A percentile compares a stretch with the other conserved stretches of the same genome.
These are phyloP conservation scores for Verticillium dahliae DNA, from an alignment of 2,329 filamentous ascomycete species.

Conservation along the genomic window DNA sequence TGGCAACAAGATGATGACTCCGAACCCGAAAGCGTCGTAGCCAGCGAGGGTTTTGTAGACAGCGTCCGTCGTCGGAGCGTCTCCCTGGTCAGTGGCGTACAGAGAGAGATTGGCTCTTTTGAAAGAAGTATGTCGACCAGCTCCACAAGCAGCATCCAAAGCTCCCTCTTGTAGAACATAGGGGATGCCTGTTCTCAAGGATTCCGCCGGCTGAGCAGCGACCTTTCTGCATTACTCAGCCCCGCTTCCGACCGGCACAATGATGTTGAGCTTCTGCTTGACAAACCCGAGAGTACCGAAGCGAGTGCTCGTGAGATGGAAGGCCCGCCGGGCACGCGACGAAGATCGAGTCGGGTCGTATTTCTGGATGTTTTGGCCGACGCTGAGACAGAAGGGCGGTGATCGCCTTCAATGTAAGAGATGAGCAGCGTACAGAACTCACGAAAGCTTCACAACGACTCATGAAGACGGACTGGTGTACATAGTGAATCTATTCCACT, in stretches of 20 bases:
- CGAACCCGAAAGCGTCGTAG: slow-evolving; percentile 2
- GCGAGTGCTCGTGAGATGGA: background rate
- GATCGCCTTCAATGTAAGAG: background rate
- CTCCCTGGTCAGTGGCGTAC: slow-evolving; percentile 17
- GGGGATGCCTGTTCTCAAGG: background rate
- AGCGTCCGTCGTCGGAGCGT: slow-evolving; percentile 18
- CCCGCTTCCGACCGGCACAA: slow-evolving; percentile 2
- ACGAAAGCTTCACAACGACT: background rate
- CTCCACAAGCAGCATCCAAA: slow-evolving; percentile 1
- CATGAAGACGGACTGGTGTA: slow-evolving; percentile 2
- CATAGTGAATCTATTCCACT: slow-evolving; percentile 13
- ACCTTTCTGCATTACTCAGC: slow-evolving; percentile 5
- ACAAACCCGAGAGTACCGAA: background rate
- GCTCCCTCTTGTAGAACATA: background rate
- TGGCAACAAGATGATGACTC: slow-evolving; percentile 7
- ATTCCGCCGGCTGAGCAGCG: slow-evolving; percentile 4
- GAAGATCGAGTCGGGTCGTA: background rate
- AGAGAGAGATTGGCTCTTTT: slow-evolving; percentile 15
- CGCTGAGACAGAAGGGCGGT: background rate
- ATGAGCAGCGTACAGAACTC: background rate
- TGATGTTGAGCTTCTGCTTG: background rate
- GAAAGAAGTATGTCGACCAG: slow-evolving; percentile 11
- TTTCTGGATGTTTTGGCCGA: background rate
- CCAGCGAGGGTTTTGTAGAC: slow-evolving; percentile 16
- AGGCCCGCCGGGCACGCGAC: background rate